phyloP scores from a whole-genome alignment of 768 basidiomycete genomes.

The Agrocybe praecox region DNA sequence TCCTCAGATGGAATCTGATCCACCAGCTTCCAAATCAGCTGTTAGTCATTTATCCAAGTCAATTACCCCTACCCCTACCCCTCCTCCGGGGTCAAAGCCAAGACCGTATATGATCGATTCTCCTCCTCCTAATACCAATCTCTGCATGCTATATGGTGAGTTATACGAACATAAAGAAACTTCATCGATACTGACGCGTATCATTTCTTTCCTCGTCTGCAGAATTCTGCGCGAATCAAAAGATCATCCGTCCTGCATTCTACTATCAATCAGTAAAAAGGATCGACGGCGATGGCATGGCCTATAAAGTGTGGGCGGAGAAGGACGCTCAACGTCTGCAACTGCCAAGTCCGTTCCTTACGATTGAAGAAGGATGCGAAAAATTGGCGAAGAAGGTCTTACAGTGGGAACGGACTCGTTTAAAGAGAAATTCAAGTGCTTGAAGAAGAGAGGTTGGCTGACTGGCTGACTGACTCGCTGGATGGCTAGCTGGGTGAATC shows the following conservation, averaged over 20 bases:
- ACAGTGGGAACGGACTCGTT: slow-evolving; percentile 26
- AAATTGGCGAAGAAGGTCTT: slow-evolving; percentile 46
- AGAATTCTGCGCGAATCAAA: slow-evolving; percentile 23
- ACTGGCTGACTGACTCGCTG: no score
- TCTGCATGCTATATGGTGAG: slow-evolving; percentile 21
- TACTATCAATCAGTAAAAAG: slow-evolving; percentile 27
- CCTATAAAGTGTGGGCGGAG: slow-evolving; percentile 48
- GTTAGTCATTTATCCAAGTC: no score
- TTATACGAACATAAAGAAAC: neutral
- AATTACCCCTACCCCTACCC: no score
- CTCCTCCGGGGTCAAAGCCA: no score
- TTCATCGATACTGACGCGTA: neutral
- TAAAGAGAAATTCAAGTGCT: no score
- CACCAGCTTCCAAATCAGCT: no score
- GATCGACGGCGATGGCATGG: slow-evolving; percentile 23
- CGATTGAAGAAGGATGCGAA: slow-evolving; percentile 40
- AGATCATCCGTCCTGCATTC: slow-evolving; percentile 33
- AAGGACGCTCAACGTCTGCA: slow-evolving; percentile 45
- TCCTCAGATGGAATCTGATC: no score
- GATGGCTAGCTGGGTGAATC: no score
- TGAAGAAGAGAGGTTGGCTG: no score
- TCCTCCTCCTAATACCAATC: slow-evolving; percentile 7
- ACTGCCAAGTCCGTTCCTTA: slow-evolving; percentile 40
- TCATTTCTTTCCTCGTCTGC: no score
- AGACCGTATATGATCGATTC: no score